These are phyloP conservation scores for Podospora anserina DNA, from an alignment of 495 filamentous ascomycete species.

Conservation along the genomic window DNA sequence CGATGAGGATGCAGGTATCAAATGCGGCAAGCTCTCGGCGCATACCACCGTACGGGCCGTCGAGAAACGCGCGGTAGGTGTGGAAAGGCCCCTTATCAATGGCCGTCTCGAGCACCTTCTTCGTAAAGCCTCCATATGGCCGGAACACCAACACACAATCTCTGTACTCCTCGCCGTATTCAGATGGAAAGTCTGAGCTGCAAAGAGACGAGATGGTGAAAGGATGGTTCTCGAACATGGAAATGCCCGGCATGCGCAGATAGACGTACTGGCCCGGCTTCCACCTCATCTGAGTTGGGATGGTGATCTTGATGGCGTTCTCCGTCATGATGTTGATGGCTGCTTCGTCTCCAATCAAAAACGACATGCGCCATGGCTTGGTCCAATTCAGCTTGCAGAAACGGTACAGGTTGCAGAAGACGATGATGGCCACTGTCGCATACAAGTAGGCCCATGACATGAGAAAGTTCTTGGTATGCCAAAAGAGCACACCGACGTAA, in stretches of 20 bases:
- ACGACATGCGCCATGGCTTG: conserved; percentile 73
- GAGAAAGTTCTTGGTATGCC: conserved; percentile 92
- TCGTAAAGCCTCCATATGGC: conserved; percentile 86
- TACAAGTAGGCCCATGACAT: conserved; percentile 89
- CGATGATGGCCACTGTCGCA: conserved; percentile 77
- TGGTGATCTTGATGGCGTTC: conserved; percentile 87
- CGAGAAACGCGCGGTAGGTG: conserved; percentile 84
- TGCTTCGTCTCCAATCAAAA: conserved; percentile 82
- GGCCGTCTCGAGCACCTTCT: conserved; percentile 71
- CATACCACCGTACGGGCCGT: conserved; percentile 95
- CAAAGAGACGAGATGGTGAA: conserved; percentile 92
- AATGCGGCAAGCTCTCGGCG: conserved; percentile 87
- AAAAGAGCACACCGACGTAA: conserved; percentile 84
- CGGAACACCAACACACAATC: conserved; percentile 90
- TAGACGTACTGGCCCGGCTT: conserved; percentile 93
- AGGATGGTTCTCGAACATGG: conserved; percentile 85
- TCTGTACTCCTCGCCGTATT: conserved; percentile 78
- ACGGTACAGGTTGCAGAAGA: conserved; percentile 59
- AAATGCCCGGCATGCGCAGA: conserved; percentile 86
- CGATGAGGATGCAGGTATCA: conserved; percentile 87
- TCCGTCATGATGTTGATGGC: conserved; percentile 84
- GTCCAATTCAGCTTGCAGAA: conserved; percentile 82
- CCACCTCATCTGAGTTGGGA: conserved; percentile 91
- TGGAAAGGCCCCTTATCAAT: conserved; percentile 77
- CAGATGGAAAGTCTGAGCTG: conserved; percentile 79